Evolutionary conservation across 1,284 basidiomycete genomes (phyloP), one percentile per base, ranked within the genome.

Genomic region (Tilletiopsis washingtonensis): DNA sequence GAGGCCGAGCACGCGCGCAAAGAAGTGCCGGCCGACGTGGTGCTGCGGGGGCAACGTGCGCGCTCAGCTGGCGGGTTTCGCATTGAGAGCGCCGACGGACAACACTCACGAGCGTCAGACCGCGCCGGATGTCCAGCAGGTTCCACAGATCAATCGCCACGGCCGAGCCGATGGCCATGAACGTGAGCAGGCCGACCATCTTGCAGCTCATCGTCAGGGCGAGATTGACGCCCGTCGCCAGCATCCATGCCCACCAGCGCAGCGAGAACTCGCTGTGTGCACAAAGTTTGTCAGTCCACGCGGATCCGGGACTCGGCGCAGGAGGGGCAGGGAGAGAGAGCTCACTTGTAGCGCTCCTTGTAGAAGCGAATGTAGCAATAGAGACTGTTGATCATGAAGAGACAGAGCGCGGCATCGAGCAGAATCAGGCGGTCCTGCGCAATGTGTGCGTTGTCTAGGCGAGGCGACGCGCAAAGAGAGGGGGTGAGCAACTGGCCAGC

Each of bases 141-240:
- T 85, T 88, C 94, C 94, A 99, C 12, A 99, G 78, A 71, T 99
- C 94, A 60, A 91, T 82, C 23, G 87, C 74, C 38, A 98, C 94
- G 3, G 93, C 93, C 34, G 85, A 79, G 1, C 94, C 94, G 59
- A 99, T 83, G 17, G 88, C 84, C 41, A 84, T 61, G 55, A 98
- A 96, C 1, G 90, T 91, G 57, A 99, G 80, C 49, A 98, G 79
- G 44, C 94, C 94, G 63, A 97, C 96, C 77, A 98, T 93, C 77
- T 99, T 99, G 74, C 93, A 94, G 17, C 88, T 90, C 79, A 96
- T 87, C 2, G 91, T 91, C 73, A 90, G 86, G 26, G 91, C 90
- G 79, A 99, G 87, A 72, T 86, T 89, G 43, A 86, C 79, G 29
- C 94, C 94, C 1, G 94, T 97, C 1, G 85, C 80, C 34, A 86